A percentile compares a stretch with the other conserved stretches of the same genome.
Evolutionary conservation across 768 basidiomycete species (phyloP).

Genomic region (Phylloporus rhodoxanthus): DNA sequence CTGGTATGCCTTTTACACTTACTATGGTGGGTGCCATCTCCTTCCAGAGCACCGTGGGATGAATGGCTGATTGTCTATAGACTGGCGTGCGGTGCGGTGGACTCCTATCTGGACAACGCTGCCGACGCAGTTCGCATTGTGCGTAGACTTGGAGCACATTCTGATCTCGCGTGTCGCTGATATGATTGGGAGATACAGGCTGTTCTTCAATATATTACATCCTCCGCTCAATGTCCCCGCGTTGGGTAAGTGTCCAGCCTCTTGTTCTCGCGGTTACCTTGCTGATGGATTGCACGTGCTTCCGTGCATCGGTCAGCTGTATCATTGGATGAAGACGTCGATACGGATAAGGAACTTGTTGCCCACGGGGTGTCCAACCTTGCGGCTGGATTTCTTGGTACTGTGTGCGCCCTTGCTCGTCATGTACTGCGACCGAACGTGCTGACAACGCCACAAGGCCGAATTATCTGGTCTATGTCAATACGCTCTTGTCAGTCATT

Average conservation of each 20-base stretch:
- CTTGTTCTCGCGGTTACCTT: background rate
- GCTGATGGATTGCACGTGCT: background rate
- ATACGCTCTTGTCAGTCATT: slow-evolving; percentile 62
- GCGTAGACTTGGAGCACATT: slow-evolving; percentile 27
- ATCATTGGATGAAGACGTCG: slow-evolving; percentile 81
- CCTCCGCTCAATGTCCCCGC: slow-evolving; percentile 88
- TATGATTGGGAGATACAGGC: slow-evolving; percentile 36
- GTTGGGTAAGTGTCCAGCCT: slow-evolving; percentile 44
- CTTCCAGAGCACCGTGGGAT: background rate
- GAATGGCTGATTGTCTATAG: slow-evolving; percentile 21
- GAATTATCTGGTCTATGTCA: slow-evolving; percentile 84
- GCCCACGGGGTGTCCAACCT: slow-evolving; percentile 92
- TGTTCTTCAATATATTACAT: slow-evolving; percentile 83
- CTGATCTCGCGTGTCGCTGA: slow-evolving; percentile 5
- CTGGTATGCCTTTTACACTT: slow-evolving; percentile 86
- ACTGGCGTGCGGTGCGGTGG: slow-evolving; percentile 56
- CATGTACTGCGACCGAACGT: background rate
- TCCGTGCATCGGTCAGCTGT: slow-evolving; percentile 49
- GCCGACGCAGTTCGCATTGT: slow-evolving; percentile 92
- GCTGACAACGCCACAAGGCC: slow-evolving; percentile 42
- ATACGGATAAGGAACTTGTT: slow-evolving; percentile 89
- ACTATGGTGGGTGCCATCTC: slow-evolving; percentile 52
- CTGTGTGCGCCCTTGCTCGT: slow-evolving; percentile 50
- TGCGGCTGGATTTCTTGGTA: slow-evolving; percentile 71
- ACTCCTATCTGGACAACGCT: slow-evolving; percentile 72